Conservation (phyloP, 225 moss, liverwort and hornwort genomes). For the Marchantia polymorpha region DNA sequence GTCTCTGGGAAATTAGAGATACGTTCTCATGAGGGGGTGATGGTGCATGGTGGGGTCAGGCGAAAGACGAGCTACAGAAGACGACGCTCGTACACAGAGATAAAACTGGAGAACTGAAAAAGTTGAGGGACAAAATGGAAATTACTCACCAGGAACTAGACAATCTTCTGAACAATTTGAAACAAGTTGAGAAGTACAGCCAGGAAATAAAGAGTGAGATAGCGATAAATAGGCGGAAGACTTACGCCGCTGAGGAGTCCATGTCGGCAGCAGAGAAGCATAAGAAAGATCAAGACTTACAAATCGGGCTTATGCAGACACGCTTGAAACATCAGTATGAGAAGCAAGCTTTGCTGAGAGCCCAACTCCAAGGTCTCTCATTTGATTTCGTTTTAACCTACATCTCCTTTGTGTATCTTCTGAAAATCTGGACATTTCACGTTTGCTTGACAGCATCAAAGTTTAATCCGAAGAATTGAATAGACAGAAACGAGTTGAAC, state of each 20-base stretch:
- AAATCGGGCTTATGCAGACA: constrained; percentile 66
- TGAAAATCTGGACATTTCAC: neutral
- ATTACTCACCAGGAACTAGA: constrained; percentile 36
- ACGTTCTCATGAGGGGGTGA: neutral
- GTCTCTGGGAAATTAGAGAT: neutral
- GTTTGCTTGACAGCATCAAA: neutral
- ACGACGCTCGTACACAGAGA: constrained; percentile 19
- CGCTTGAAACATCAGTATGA: constrained; percentile 59
- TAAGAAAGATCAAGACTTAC: constrained; percentile 70
- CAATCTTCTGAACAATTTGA: constrained; percentile 41
- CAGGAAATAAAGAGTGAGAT: constrained; percentile 48
- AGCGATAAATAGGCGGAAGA: constrained; percentile 57
- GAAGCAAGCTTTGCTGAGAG: constrained; percentile 47
- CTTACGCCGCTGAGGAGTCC: constrained; percentile 72
- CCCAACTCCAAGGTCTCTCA: constrained; percentile 61
- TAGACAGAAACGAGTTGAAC: neutral
- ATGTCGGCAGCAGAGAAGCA: constrained; percentile 48
- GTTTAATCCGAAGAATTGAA: neutral
- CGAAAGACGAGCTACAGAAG: constrained; percentile 29
- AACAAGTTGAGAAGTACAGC: constrained; percentile 40
- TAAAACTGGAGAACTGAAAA: constrained; percentile 23
- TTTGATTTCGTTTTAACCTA: neutral
- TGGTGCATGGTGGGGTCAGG: constrained; percentile 27
- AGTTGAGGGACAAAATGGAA: constrained; percentile 36
- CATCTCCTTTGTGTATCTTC: neutral